A percentile compares a stretch with the other conserved stretches of the same genome.
phyloP scores from a whole-genome alignment of 192 early-diverging fungal genomes.

The Paraglomus occultum region DNA sequence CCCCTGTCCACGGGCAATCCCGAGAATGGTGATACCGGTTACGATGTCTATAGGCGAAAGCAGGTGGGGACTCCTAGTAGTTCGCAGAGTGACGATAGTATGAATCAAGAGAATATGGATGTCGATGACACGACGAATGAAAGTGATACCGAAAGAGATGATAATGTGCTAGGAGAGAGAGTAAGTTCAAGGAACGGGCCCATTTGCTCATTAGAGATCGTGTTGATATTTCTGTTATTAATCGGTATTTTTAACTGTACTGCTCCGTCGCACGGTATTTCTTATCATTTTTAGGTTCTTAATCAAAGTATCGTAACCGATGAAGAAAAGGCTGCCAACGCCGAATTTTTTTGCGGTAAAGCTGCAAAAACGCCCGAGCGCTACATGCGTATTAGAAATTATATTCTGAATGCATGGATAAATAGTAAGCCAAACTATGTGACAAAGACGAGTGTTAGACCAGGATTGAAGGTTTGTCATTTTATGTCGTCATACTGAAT shows the following conservation, averaged over 20 bases:
- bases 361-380: slow-evolving; percentile 82
- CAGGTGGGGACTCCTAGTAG: too few species aligned
- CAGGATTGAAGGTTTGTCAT: slow-evolving; percentile 54
- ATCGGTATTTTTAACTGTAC: background rate
- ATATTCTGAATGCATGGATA: slow-evolving; percentile 82
- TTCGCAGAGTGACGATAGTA: too few species aligned
- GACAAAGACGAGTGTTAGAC: slow-evolving; percentile 78
- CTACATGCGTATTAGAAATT: slow-evolving; percentile 86
- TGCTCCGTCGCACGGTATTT: too few species aligned
- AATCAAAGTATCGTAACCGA: slow-evolving; percentile 50
- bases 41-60: too few species aligned
- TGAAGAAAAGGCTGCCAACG: slow-evolving; percentile 45
- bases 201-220: too few species aligned
- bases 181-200: too few species aligned
- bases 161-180: too few species aligned
- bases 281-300: slow-evolving; percentile 31
- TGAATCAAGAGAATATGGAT: too few species aligned
- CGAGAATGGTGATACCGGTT: too few species aligned
- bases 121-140: too few species aligned
- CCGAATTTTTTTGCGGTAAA: slow-evolving; percentile 70
- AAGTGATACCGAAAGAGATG: too few species aligned
- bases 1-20: too few species aligned
- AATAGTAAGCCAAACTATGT: slow-evolving; percentile 65
- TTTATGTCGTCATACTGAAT: background rate
- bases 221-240: background rate